Evolutionary conservation across 768 basidiomycete species (phyloP).

Genomic region (Pleurotus cornucopiae): DNA sequence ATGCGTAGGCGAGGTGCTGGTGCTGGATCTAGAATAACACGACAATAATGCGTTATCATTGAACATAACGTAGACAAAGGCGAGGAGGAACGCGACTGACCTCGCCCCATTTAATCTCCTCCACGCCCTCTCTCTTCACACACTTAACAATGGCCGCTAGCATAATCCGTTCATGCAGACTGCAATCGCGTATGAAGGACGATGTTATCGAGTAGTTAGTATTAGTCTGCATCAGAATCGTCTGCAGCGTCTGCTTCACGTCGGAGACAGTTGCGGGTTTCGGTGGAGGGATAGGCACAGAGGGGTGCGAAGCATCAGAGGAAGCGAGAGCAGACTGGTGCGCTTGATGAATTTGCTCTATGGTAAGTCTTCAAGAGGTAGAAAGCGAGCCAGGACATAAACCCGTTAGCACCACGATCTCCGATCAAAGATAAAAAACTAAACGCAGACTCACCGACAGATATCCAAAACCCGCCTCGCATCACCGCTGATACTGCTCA

Average conservation of each 20-base stretch:
- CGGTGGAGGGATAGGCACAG: too few species aligned
- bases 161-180: constrained; percentile 87
- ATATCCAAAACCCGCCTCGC: constrained; percentile 91
- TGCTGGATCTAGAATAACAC: constrained; percentile 50
- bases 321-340: too few species aligned
- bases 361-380: constrained; percentile 55
- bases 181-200: constrained; percentile 72
- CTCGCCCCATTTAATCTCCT: constrained; percentile 84
- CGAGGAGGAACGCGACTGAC: constrained; percentile 34
- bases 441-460: constrained; percentile 54
- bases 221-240: constrained; percentile 73
- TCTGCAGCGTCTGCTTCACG: constrained; percentile 73
- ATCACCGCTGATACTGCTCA: constrained; percentile 82
- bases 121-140: constrained; percentile 77
- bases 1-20: constrained; percentile 71
- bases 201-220: constrained; percentile 36
- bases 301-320: too few species aligned
- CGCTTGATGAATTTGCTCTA: constrained; percentile 63
- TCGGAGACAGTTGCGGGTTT: constrained; percentile 56
- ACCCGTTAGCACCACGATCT: too few species aligned
- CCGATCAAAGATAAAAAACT: too few species aligned
- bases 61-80: background rate
- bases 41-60: constrained; percentile 2
- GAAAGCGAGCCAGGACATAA: too few species aligned
- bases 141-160: constrained; percentile 80